These are phyloP conservation scores for Diddensiella santjacobensis DNA, from an alignment of 805 yeast genomes.

Conservation along the genomic window DNA sequence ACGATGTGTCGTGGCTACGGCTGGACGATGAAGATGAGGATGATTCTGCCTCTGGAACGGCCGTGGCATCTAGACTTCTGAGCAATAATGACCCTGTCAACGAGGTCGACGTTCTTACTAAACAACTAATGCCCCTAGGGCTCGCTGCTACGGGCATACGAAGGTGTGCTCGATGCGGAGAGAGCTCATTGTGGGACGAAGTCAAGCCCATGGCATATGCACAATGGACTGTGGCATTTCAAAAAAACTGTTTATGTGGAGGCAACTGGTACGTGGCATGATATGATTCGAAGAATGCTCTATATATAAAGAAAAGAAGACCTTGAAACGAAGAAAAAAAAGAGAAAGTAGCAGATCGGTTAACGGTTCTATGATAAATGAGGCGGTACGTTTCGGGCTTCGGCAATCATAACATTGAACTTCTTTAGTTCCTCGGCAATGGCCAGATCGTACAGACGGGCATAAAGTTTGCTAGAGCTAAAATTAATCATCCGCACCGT, in stretches of 20 bases:
- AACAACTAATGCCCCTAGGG: slow-evolving; percentile 34
- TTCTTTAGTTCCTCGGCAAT: slow-evolving; percentile 17
- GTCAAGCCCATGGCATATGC: slow-evolving; percentile 32
- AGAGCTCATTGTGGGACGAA: slow-evolving; percentile 39
- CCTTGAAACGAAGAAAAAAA: not conserved
- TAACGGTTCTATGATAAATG: no score
- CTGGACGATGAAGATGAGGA: slow-evolving; percentile 34
- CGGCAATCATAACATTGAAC: slow-evolving; percentile 4
- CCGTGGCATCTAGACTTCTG: not conserved
- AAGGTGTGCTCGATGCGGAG: slow-evolving; percentile 54
- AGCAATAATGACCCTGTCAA: slow-evolving; percentile 1
- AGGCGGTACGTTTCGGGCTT: no score
- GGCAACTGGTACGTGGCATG: slow-evolving; percentile 51
- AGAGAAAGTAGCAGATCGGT: not conserved
- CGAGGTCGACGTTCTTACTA: slow-evolving; percentile 36
- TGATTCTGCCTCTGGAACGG: slow-evolving; percentile 16
- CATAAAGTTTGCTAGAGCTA: slow-evolving; percentile 21
- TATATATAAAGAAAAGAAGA: not conserved
- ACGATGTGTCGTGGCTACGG: slow-evolving; percentile 64
- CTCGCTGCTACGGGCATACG: slow-evolving; percentile 36
- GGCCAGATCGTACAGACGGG: slow-evolving; percentile 21
- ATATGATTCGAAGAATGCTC: not conserved
- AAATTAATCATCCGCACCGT: slow-evolving; percentile 22
- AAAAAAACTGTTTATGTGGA: slow-evolving; percentile 74
- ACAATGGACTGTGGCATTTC: slow-evolving; percentile 61